These are phyloP conservation scores for Discostella stelligeroides DNA, from an alignment of 108 stramenopile species.

Conservation along the genomic window DNA sequence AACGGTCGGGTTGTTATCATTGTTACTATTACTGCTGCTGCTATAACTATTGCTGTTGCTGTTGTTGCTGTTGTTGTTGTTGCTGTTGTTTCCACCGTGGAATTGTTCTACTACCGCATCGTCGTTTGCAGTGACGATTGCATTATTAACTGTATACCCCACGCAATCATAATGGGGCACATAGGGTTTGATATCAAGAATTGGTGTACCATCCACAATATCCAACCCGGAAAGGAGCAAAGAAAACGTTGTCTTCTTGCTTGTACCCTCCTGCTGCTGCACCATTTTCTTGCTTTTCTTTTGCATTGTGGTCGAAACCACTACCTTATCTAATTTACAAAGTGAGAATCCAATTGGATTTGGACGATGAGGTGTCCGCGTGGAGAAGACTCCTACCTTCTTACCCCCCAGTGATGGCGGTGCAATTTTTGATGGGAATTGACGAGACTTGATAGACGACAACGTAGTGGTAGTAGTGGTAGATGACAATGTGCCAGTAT, in stretches of 20 bases:
- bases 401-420: slow-evolving; percentile 86
- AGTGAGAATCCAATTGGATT: slow-evolving; percentile 95
- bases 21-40: no score
- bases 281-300: slow-evolving; percentile 2
- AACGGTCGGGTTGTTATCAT: no score
- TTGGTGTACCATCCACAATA: slow-evolving; percentile 94
- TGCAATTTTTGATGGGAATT: slow-evolving; percentile 81
- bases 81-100: no score
- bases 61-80: no score
- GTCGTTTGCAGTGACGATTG: background rate
- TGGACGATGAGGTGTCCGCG: slow-evolving; percentile 96
- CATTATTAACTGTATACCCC: background rate
- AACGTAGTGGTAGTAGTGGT: no score
- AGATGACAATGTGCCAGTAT: no score
- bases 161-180: slow-evolving; percentile 88
- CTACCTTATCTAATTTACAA: slow-evolving; percentile 74
- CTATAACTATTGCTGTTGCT: no score
- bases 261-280: background rate
- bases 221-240: slow-evolving; percentile 85
- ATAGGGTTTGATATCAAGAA: slow-evolving; percentile 93
- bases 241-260: slow-evolving; percentile 18
- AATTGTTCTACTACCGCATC: no score
- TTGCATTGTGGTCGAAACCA: slow-evolving; percentile 30
- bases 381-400: slow-evolving; percentile 94
- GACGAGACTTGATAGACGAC: slow-evolving; percentile 18